Percentiles rank a stretch among this genome's conserved stretches.
Conservation (phyloP, 768 basidiomycete species). For the Flagelloscypha sp. region DNA sequence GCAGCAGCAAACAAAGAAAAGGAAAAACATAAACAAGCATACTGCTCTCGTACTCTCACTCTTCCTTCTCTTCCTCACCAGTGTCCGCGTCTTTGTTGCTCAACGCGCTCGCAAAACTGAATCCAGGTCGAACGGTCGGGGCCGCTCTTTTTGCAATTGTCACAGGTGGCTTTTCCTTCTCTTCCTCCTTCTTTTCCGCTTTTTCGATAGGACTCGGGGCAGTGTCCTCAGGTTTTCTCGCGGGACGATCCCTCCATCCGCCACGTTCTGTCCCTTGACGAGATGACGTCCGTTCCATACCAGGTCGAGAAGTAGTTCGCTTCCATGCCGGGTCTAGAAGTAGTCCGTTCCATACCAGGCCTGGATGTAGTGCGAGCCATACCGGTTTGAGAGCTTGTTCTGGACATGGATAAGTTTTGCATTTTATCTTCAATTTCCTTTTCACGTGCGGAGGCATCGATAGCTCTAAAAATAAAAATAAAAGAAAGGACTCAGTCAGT, state of each 20-base stretch:
- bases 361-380: too few species aligned
- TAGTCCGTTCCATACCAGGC: too few species aligned
- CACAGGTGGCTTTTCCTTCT: too few species aligned
- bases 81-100: conserved; percentile 38
- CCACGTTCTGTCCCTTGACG: conserved; percentile 44
- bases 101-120: conserved; percentile 81
- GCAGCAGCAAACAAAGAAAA: too few species aligned
- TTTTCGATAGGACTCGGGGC: conserved; percentile 20
- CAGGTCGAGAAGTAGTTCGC: conserved; percentile 20
- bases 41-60: too few species aligned
- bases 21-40: too few species aligned
- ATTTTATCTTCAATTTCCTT: conserved; percentile 65
- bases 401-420: conserved; percentile 57
- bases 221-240: conserved; percentile 22
- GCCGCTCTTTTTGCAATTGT: too few species aligned
- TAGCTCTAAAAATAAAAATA: conserved; percentile 46
- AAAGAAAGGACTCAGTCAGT: conserved; percentile 2
- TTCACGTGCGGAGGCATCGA: conserved; percentile 74
- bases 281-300: conserved; percentile 45
- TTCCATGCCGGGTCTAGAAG: too few species aligned
- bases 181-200: conserved; percentile 21
- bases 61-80: conserved; percentile 6
- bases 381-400: conserved; percentile 39
- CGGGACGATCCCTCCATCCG: too few species aligned
- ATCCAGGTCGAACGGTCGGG: conserved; percentile 50